These are phyloP conservation scores for Cucurbita pepo DNA, from an alignment of 306 rosid species.

Conservation along the genomic window DNA sequence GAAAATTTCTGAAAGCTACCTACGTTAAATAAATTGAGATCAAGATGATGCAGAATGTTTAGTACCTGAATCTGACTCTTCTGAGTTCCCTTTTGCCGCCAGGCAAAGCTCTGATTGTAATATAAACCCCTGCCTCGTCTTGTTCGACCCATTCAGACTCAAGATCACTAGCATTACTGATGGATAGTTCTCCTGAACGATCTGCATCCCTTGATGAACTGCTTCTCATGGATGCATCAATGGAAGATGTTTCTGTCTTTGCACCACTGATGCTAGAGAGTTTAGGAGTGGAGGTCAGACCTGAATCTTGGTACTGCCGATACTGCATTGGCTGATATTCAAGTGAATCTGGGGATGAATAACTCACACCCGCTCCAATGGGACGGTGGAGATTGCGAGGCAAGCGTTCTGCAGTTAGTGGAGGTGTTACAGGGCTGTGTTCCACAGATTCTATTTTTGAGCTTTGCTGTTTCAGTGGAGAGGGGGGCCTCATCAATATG, in stretches of 20 bases:
- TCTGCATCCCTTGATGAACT: conserved; percentile 78
- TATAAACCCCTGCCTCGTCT: conserved; percentile 96
- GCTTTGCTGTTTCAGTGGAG: conserved; percentile 28
- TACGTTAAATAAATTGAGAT: neutral
- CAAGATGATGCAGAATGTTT: neutral
- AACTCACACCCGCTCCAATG: conserved; percentile 39
- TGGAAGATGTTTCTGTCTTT: conserved; percentile 64
- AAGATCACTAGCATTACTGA: conserved; percentile 94
- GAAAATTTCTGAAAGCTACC: neutral
- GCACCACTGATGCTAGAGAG: conserved; percentile 54
- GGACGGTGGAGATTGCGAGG: conserved; percentile 53
- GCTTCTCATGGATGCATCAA: conserved; percentile 74
- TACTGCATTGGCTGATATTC: conserved; percentile 48
- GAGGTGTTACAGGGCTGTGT: conserved; percentile 83
- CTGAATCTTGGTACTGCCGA: conserved; percentile 44
- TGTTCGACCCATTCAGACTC: conserved; percentile 98
- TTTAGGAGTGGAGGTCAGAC: conserved; percentile 55
- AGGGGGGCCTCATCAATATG: neutral
- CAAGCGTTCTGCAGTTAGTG: conserved; percentile 53
- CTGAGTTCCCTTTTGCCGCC: conserved; percentile 86
- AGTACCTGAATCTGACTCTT: conserved; percentile 90
- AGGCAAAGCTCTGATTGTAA: conserved; percentile 76
- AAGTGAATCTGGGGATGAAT: conserved; percentile 84
- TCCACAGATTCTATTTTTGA: conserved; percentile 69
- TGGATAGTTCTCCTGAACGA: conserved; percentile 69